Conservation (phyloP, 805 yeast species). For the Grigorovia humatica region DNA sequence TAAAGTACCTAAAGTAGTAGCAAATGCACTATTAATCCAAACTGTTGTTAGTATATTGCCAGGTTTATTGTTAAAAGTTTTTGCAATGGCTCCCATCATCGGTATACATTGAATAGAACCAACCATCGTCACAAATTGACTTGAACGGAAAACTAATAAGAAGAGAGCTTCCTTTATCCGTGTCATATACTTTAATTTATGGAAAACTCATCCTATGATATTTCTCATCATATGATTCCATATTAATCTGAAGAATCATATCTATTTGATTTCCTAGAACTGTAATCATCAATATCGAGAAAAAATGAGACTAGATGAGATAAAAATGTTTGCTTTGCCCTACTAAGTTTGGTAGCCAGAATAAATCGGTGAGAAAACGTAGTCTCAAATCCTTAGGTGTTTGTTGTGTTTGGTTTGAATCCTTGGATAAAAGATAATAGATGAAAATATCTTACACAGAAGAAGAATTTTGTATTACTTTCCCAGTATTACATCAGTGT, state of each 20-base stretch:
- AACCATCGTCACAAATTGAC: slow-evolving; percentile 5
- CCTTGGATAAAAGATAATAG: too few species aligned
- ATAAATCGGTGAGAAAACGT: too few species aligned
- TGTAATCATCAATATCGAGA: too few species aligned
- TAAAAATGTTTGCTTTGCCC: too few species aligned
- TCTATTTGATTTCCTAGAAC: neutral
- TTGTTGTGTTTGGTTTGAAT: too few species aligned
- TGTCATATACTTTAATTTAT: neutral
- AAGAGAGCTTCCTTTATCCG: slow-evolving; percentile 4
- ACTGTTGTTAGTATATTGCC: slow-evolving; percentile 4
- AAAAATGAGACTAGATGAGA: too few species aligned
- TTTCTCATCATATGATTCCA: neutral
- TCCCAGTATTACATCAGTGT: too few species aligned
- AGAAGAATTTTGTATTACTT: too few species aligned
- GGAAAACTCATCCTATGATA: neutral
- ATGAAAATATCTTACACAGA: too few species aligned
- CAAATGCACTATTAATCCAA: slow-evolving; percentile 11
- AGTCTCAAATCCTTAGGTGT: too few species aligned
- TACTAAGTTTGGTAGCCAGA: too few species aligned
- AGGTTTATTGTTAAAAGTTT: slow-evolving; percentile 3
- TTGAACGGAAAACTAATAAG: slow-evolving; percentile 3
- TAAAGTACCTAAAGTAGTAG: slow-evolving; percentile 41
- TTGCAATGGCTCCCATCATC: slow-evolving; percentile 3
- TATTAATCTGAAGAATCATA: neutral
- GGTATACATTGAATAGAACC: slow-evolving; percentile 10